phyloP scores from a whole-genome alignment of 306 rosid species.

The barrel medic (Medicago truncatula) region DNA sequence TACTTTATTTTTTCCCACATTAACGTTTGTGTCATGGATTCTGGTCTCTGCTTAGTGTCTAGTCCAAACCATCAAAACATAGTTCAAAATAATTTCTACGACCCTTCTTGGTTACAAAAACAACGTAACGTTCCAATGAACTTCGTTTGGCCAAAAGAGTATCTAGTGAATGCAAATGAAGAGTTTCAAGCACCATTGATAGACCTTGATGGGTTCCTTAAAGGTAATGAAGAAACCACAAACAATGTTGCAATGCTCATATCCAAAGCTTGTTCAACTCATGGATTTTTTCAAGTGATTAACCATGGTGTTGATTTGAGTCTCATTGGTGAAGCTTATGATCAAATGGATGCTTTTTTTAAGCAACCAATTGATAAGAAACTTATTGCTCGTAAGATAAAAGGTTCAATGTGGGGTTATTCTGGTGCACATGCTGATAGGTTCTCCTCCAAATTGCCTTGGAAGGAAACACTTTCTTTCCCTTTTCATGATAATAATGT shows the following conservation, averaged over 20 bases:
- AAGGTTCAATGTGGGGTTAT: slow-evolving; percentile 56
- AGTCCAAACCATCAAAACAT: slow-evolving; percentile 19
- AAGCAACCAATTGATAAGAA: slow-evolving; percentile 54
- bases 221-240: slow-evolving; percentile 54
- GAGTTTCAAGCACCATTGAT: slow-evolving; percentile 57
- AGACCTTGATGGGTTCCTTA: slow-evolving; percentile 62
- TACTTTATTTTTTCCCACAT: neutral
- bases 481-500: slow-evolving; percentile 42
- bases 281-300: slow-evolving; percentile 75
- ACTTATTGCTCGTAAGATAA: slow-evolving; percentile 26
- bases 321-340: slow-evolving; percentile 47
- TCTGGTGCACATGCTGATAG: slow-evolving; percentile 79
- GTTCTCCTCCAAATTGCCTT: slow-evolving; percentile 65
- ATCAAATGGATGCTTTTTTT: slow-evolving; percentile 53
- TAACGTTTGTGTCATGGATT: slow-evolving; percentile 23
- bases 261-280: slow-evolving; percentile 53
- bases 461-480: slow-evolving; percentile 84
- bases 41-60: slow-evolving; percentile 11
- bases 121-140: slow-evolving; percentile 50
- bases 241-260: slow-evolving; percentile 43
- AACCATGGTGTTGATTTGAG: slow-evolving; percentile 64
- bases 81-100: slow-evolving; percentile 36
- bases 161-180: slow-evolving; percentile 43
- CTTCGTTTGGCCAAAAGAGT: slow-evolving; percentile 65
- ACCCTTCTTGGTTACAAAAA: slow-evolving; percentile 40